Evolutionary conservation across 1,139 yeast genomes (phyloP), one percentile per base, ranked within the genome.

Genomic region (Magnusiomyces paraingens): DNA sequence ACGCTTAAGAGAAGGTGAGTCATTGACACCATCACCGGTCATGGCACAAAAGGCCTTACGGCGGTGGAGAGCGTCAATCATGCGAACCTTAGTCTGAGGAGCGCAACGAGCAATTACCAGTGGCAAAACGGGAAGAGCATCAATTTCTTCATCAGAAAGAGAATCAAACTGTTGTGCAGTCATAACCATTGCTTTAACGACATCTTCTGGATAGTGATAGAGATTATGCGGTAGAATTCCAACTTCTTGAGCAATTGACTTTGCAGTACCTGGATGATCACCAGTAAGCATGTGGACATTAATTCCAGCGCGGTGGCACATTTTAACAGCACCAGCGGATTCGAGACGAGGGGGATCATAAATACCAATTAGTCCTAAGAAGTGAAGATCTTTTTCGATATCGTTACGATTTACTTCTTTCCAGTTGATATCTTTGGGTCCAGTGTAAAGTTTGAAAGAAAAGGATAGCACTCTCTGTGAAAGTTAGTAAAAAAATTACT

Each of bases 11-110:
- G 89, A 81, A 17, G 94, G 95, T 2, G 93, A 85, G 67, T 86
- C 94, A 66, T 86, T 86, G 52, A 86, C 91, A 61, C 94, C 94
- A 68, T 86, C 94, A 61, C 94, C 95, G 44, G 95, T 86, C 94
- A 86, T 86, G 36, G 93, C 94, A 60, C 84, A 82, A 64, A 82
- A 84, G 59, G 81, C 81, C 18, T 75, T 69, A 58, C 91, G 78
- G 59, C 94, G 80, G 63, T 86, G 93, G 47, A 86, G 74, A 0
- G 94, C 93, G 43, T 86, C 91, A 64, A 86, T 85, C 86, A 86
- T 83, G 60, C 90, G 78, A 20, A 86, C 94, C 66, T 86, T 86
- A 38, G 94, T 86, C 66, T 84, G 87, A 2, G 95, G 95, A 12
- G 94, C 87, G 72, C 94, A 86, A 60, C 95, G 77, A 4, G 94